phyloP scores from a whole-genome alignment of 2,329 filamentous ascomycete genomes.

The Uncinocarpus reesii region DNA sequence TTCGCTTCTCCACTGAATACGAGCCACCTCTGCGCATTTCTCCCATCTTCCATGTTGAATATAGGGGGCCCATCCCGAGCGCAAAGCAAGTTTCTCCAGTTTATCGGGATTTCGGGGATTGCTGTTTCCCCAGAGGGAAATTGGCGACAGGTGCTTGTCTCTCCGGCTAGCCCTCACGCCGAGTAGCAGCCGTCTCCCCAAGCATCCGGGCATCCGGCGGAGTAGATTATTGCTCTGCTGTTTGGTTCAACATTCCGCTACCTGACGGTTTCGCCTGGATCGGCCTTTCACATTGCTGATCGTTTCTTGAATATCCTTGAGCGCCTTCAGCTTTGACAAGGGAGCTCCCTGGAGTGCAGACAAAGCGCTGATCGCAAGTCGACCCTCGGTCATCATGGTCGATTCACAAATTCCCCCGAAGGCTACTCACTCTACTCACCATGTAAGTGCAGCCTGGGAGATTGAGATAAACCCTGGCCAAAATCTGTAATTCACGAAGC shows the following conservation, averaged over 20 bases:
- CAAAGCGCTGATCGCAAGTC: not conserved
- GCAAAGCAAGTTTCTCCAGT: slow-evolving; percentile 6
- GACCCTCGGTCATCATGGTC: not conserved
- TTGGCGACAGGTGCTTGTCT: not conserved
- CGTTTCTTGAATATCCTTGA: not conserved
- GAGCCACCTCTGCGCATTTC: slow-evolving; percentile 1
- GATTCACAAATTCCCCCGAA: too few species aligned
- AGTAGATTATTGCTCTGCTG: too few species aligned
- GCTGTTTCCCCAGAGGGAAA: slow-evolving; percentile 2
- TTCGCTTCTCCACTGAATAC: slow-evolving; percentile 8
- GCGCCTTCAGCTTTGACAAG: not conserved
- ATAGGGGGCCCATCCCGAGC: not conserved
- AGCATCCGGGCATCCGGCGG: too few species aligned
- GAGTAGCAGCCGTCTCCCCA: too few species aligned
- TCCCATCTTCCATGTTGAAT: not conserved
- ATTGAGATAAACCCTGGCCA: not conserved
- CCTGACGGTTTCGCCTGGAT: too few species aligned
- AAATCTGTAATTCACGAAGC: too few species aligned
- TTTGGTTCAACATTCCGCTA: too few species aligned
- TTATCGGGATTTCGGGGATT: slow-evolving; percentile 11
- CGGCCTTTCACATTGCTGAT: not conserved
- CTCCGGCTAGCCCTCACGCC: too few species aligned
- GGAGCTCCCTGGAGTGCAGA: not conserved
- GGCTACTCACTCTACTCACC: too few species aligned
- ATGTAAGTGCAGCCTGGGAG: too few species aligned